A percentile compares a stretch with the other conserved stretches of the same genome.
phyloP scores from a whole-genome alignment of 2,329 filamentous ascomycete species.

The Colletotrichum sp. region DNA sequence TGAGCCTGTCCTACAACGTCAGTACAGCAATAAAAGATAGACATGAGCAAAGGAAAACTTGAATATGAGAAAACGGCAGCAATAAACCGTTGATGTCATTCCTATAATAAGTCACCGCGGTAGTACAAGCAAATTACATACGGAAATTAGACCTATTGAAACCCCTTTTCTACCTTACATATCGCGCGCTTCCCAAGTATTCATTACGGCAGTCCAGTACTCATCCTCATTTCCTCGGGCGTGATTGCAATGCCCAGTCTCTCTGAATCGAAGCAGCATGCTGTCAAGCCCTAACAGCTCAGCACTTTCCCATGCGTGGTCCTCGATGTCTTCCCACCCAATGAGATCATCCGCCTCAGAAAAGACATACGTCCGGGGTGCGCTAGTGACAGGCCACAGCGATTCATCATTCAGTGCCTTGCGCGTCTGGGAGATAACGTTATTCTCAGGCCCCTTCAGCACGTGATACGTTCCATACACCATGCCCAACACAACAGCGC shows the following conservation, averaged over 20 bases:
- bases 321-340: not conserved
- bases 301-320: not conserved
- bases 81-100: too few species aligned
- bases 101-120: too few species aligned
- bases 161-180: not conserved
- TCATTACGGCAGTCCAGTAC: not conserved
- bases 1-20: too few species aligned
- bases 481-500: not conserved
- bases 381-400: not conserved
- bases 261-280: not conserved
- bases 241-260: not conserved
- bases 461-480: not conserved
- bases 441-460: not conserved
- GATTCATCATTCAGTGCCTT: not conserved
- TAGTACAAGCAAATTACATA: not conserved
- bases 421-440: not conserved
- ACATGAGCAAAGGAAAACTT: too few species aligned
- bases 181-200: not conserved
- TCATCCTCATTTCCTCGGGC: not conserved
- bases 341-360: not conserved
- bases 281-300: not conserved
- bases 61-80: too few species aligned
- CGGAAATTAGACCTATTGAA: not conserved
- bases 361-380: not conserved
- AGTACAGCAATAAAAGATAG: too few species aligned